Base-by-base conservation (phyloP, 768 basidiomycete genomes). In the Hysterangium stoloniferum region DNA sequence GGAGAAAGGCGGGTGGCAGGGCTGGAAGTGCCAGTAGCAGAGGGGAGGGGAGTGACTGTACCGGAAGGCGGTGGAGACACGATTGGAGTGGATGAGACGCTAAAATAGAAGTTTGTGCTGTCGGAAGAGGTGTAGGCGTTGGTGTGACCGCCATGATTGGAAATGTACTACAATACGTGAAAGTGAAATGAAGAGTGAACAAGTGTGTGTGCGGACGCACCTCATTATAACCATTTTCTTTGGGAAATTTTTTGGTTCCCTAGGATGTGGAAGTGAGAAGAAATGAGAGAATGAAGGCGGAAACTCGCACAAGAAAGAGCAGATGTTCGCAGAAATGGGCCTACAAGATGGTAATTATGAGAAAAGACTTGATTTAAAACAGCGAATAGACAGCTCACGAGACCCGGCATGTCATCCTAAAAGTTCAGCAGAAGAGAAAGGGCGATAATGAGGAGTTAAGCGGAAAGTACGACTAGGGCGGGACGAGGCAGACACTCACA, bases 271-370 rank as follows among this genome's bases (percentile, higher is more conserved):
- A 13, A 6, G 44, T 51, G 15, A 42, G 29, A 41, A 13, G 13
- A 15, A 24, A 20, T 25, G 4, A 4, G 15, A n/a, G 7, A 27
- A 17, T 6, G 29, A 40, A 33, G 29, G 29, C 5, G 8, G 6
- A 25, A 24, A 3, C 6, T 64, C 81, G 54, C 58, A 92, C 94
- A 83, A 99, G 90, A 68, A 99, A 99, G 54, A 96, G 67, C 43
- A 99, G 63, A 65, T 99, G 95, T 64, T 99, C 95, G 68, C 93
- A 94, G 62, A 94, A 94, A 66, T 95, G 91, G 42, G 92, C 92
- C 49, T 51, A 20, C 22, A 29, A 17, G 13, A 28, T 20, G 34
- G 33, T 45, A 13, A 29, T n/a, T 41, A 37, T 41, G 2, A 27
- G 13, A 42, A 25, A 15, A 15, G 9, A 41, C 12, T 17, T 20